Conservation (phyloP, 2,329 filamentous ascomycete species). For the Pseudocercospora musae region DNA sequence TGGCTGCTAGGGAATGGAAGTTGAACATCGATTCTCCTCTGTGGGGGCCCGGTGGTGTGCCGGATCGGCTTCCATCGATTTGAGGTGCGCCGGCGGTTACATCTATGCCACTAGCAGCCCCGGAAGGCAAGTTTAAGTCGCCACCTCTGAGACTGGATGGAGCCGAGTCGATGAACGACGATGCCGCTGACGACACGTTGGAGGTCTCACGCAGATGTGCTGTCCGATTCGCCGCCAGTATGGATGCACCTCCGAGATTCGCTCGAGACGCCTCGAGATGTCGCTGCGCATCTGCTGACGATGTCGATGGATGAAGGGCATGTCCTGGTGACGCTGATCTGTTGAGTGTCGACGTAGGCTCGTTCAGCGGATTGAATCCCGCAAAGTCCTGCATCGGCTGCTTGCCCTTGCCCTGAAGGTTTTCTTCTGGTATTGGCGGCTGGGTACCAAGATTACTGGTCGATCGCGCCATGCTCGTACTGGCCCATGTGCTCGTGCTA, state of each 20-base stretch:
- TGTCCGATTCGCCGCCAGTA: conserved; percentile 25
- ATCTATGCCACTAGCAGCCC: conserved; percentile 55
- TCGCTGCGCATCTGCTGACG: conserved; percentile 40
- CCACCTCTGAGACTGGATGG: conserved; percentile 37
- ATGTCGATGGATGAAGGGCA: conserved; percentile 29
- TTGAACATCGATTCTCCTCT: conserved; percentile 81
- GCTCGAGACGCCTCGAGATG: conserved; percentile 47
- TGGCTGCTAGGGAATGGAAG: conserved; percentile 80
- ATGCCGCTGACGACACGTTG: conserved; percentile 78
- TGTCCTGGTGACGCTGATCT: conserved; percentile 27
- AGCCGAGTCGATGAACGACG: conserved; percentile 68
- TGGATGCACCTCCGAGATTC: conserved; percentile 37
- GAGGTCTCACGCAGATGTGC: conserved; percentile 71
- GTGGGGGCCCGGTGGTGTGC: conserved; percentile 46
- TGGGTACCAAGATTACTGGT: conserved; percentile 53
- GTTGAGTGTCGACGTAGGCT: conserved; percentile 43
- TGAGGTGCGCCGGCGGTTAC: conserved; percentile 29
- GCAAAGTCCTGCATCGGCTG: conserved; percentile 43
- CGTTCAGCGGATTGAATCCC: conserved; percentile 42
- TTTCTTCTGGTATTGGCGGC: conserved; percentile 36
- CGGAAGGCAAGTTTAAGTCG: conserved; percentile 36
- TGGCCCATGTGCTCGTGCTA: conserved; percentile 34
- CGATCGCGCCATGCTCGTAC: conserved; percentile 34
- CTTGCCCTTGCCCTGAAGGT: conserved; percentile 47
- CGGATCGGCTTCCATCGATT: conserved; percentile 25